Evolutionary conservation across 805 yeast genomes (phyloP), one percentile per base, ranked within the genome.

Genomic region (Jamesozyma spencerorum): DNA sequence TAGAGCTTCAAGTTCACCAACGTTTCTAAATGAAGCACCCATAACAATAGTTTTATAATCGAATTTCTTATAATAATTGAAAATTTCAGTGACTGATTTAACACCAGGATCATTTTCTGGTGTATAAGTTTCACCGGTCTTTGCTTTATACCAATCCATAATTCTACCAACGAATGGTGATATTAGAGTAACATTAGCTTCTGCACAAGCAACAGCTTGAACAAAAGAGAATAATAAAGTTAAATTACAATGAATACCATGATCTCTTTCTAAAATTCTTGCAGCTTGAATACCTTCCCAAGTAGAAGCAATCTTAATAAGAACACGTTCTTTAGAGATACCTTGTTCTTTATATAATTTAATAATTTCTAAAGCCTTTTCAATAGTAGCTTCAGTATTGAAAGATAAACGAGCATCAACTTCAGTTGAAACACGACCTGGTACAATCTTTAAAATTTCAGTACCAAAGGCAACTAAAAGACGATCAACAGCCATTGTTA

Each of bases 241-340:
- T 74, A 92, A 74, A 79, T 90, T 90, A 71, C 83, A 76, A 81
- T 90, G 97, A 57, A 90, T 77, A 34, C 78, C 86, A 74, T 90
- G 73, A 69, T 88, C 78, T 48, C 79, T 65, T 74, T 90, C 97
- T 63, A 90, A 77, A 67, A 84, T 95, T 66, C 80, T 79, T 44
- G 98, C 97, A 55, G 97, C 98, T 70, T 85, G 95, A 65, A 90
- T 90, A 72, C 98, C 98, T 72, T 90, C 97, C 83, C 87, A 90
- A 51, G 97, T 90, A 45, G 97, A 82, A 46, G 97, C 97, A 52
- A 90, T 77, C 77, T 90, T 90, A 69, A 90, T 90, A 59, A 90
- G 75, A 50, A 90, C 75, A 65, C 97, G 77, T 48, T 87, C 95
- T 73, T 85, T 87, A 49, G 68, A 57, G 57, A 88, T 81, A 52